Evolutionary conservation across 129 eudicot genomes (phyloP), one percentile per base, ranked within the genome.

Genomic region (Silybum marianum): DNA sequence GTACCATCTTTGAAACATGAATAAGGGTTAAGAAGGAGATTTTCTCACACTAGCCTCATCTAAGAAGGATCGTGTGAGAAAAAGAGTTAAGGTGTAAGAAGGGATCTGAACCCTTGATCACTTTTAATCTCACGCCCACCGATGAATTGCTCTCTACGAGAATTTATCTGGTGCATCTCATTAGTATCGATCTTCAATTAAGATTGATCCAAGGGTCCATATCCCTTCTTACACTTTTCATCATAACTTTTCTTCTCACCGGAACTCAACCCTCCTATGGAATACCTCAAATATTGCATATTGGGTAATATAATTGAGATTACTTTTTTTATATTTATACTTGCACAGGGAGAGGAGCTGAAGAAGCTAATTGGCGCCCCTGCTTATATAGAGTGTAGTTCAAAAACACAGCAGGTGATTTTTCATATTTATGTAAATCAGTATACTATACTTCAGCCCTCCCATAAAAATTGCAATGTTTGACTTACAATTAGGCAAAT

Each of bases 391-490:
- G 98, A 93, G 69, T 93, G 98, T 75, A 93, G 98, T 73, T 91
- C 98, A 36, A 93, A 93, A 75, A 91, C 98, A n/a, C 98, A 93
- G 82, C 97, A 93, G 98, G 98, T 93, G 39, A 73, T 77, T 28
- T 77, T 39, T 18, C 60, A 7, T 71, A 12, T 60, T 72, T 72
- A 7, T 63, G 51, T 25, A 6, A 25, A 14, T 76, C 44, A 38
- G 10, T 26, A 16, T 26, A 70, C 32, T 25, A 79, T 42, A 22
- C 12, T 13, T 38, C 1, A 7, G 21, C 9, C 10, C 12, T 22
- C 75, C 71, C 44, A 69, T 54, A 2, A 60, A 34, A 42, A 26
- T 18, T 44, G 28, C 75, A 40, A 11, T 69, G 21, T 58, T 69
- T 46, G 18, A 69, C 69, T 69, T 25, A 36, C 51, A 19, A 18